Conservation (phyloP, 2,329 filamentous ascomycete species). For the Neonectria coccinea region DNA sequence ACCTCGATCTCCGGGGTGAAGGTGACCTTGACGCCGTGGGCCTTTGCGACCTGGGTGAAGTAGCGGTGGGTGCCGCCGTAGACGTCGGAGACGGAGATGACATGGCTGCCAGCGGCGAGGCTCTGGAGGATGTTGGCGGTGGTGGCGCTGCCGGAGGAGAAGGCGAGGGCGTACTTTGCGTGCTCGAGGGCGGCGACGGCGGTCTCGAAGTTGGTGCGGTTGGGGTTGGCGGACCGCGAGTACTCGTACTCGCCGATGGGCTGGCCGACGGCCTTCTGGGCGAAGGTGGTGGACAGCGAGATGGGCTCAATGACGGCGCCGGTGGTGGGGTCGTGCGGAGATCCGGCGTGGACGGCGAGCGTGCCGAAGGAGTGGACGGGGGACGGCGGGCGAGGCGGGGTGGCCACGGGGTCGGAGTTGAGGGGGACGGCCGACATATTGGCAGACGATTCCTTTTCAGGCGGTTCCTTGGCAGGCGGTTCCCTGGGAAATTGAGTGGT, state of each 20-base stretch:
- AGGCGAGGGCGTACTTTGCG: slow-evolving; percentile 91
- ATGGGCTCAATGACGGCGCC: slow-evolving; percentile 97
- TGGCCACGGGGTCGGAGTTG: slow-evolving; percentile 70
- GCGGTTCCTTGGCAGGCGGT: neutral
- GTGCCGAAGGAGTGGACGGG: slow-evolving; percentile 89
- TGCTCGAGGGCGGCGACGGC: slow-evolving; percentile 93
- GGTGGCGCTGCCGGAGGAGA: slow-evolving; percentile 92
- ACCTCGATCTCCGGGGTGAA: slow-evolving; percentile 94
- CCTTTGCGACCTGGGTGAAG: slow-evolving; percentile 96
- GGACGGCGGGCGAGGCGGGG: slow-evolving; percentile 77
- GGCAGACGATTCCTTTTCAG: neutral
- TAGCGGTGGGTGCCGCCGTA: slow-evolving; percentile 98
- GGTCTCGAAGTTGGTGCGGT: slow-evolving; percentile 92
- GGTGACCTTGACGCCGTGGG: slow-evolving; percentile 93
- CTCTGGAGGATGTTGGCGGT: slow-evolving; percentile 95
- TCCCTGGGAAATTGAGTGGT: neutral
- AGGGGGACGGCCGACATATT: slow-evolving; percentile 40
- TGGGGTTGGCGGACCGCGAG: slow-evolving; percentile 92
- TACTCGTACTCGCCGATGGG: slow-evolving; percentile 94
- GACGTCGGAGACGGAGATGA: slow-evolving; percentile 96
- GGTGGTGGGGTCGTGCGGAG: slow-evolving; percentile 89
- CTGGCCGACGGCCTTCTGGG: slow-evolving; percentile 88
- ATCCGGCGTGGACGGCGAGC: slow-evolving; percentile 92
- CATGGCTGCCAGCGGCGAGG: slow-evolving; percentile 89
- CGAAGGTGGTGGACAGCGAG: slow-evolving; percentile 95